Percentiles rank a stretch among this genome's conserved stretches.
Conservation (phyloP, 2,329 filamentous ascomycete genomes). For the Pseudofabraea citricarpa region DNA sequence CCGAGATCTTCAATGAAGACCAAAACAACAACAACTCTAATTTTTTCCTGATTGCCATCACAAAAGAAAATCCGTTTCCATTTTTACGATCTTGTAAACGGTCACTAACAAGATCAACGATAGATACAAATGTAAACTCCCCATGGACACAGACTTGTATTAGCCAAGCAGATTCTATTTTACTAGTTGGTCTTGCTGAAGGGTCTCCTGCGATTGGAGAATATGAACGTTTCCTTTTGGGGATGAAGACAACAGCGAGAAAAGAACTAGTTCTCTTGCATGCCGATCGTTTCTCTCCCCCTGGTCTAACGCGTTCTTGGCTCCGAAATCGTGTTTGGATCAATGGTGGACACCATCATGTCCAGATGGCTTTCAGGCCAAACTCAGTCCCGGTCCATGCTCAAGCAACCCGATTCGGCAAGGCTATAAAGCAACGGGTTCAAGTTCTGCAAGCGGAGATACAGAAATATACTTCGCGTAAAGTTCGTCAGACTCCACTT, state of each 20-base stretch:
- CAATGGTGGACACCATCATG: conserved; percentile 94
- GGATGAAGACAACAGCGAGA: conserved; percentile 93
- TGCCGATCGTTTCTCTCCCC: conserved; percentile 77
- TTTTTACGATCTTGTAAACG: too few relatives aligned
- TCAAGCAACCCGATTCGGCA: conserved; percentile 72
- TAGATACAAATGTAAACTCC: conserved; percentile 92
- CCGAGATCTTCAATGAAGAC: conserved; percentile 22
- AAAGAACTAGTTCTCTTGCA: conserved; percentile 91
- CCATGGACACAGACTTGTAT: conserved; percentile 99
- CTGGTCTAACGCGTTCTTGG: conserved; percentile 85
- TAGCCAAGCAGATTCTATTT: conserved; percentile 90
- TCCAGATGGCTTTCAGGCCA: conserved; percentile 87
- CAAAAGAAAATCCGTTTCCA: neutral
- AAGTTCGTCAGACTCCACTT: conserved; percentile 79
- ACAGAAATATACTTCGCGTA: conserved; percentile 94
- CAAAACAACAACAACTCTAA: conserved; percentile 44
- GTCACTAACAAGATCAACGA: neutral
- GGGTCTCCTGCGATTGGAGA: conserved; percentile 87
- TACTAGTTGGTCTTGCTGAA: conserved; percentile 87
- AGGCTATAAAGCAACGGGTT: conserved; percentile 84
- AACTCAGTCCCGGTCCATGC: conserved; percentile 73
- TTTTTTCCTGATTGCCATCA: conserved; percentile 55
- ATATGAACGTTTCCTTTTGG: conserved; percentile 92
- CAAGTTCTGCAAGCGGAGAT: conserved; percentile 96
- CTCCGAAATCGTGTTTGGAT: conserved; percentile 93